Evolutionary conservation across 2,329 filamentous ascomycete species (phyloP).

Genomic region (Phialophora chinensis): DNA sequence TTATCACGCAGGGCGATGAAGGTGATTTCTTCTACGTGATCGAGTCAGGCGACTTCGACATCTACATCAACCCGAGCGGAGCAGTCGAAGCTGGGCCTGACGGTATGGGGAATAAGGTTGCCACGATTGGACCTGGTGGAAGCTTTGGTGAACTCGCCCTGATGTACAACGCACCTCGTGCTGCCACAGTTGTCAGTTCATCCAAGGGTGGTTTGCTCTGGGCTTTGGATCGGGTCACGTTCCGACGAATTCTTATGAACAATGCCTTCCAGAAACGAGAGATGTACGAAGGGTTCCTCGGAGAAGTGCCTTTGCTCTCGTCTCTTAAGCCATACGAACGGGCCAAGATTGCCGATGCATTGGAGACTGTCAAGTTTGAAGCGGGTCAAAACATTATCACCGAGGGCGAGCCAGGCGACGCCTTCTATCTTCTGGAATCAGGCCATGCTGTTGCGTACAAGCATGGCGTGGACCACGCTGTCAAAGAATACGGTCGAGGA

Average conservation of each 20-base stretch:
- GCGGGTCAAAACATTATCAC: slow-evolving; percentile 82
- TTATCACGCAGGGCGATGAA: slow-evolving; percentile 93
- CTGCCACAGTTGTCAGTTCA: slow-evolving; percentile 87
- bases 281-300: slow-evolving; percentile 96
- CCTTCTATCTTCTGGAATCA: slow-evolving; percentile 87
- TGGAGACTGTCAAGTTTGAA: slow-evolving; percentile 87
- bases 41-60: slow-evolving; percentile 86
- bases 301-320: slow-evolving; percentile 85
- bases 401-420: slow-evolving; percentile 88
- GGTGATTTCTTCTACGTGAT: slow-evolving; percentile 99
- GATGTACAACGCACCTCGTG: slow-evolving; percentile 98
- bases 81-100: slow-evolving; percentile 77
- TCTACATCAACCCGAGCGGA: slow-evolving; percentile 83
- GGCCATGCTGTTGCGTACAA: slow-evolving; percentile 89
- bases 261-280: slow-evolving; percentile 93
- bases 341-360: slow-evolving; percentile 94
- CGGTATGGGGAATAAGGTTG: slow-evolving; percentile 83
- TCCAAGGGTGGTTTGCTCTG: slow-evolving; percentile 82
- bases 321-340: slow-evolving; percentile 89
- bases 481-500: slow-evolving; percentile 85
- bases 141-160: slow-evolving; percentile 96
- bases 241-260: slow-evolving; percentile 97
- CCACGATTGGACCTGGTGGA: slow-evolving; percentile 81
- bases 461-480: slow-evolving; percentile 69
- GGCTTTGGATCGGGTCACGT: slow-evolving; percentile 94